Conservation (phyloP, 768 basidiomycete species). For the Naganishia friedmannii region DNA sequence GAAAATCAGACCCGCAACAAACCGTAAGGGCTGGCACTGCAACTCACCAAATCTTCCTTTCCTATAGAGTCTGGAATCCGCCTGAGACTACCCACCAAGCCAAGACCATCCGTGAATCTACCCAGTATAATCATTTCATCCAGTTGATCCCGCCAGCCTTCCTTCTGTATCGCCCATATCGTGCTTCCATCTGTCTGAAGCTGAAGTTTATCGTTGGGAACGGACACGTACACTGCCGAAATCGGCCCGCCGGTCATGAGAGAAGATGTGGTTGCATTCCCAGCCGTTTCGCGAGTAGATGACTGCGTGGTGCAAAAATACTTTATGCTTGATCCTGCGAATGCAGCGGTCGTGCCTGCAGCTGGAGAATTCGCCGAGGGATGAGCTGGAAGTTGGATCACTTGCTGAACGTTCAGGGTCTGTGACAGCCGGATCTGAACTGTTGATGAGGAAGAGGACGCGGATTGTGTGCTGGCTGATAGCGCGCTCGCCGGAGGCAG, state of each 20-base stretch:
- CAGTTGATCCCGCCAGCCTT: constrained; percentile 73
- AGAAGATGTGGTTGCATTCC: not conserved
- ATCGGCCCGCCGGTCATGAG: not conserved
- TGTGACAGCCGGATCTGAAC: constrained; percentile 43
- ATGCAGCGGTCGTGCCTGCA: constrained; percentile 39
- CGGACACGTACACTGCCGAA: constrained; percentile 55
- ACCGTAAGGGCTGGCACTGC: not conserved
- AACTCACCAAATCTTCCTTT: constrained; percentile 8
- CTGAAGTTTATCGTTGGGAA: constrained; percentile 68
- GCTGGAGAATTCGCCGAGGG: constrained; percentile 43
- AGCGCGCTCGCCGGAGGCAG: constrained; percentile 34
- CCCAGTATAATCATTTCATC: constrained; percentile 73
- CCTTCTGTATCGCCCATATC: constrained; percentile 73
- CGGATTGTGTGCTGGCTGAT: constrained; percentile 18
- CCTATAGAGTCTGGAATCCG: not conserved
- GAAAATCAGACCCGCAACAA: not conserved
- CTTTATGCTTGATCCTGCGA: constrained; percentile 54
- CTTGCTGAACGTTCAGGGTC: constrained; percentile 38
- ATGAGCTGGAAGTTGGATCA: constrained; percentile 16
- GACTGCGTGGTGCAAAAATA: constrained; percentile 61
- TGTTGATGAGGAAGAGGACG: constrained; percentile 25
- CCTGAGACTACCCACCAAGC: constrained; percentile 62
- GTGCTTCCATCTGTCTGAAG: constrained; percentile 69
- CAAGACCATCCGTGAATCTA: constrained; percentile 73
- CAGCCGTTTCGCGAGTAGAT: not conserved